Percentiles rank a stretch among this genome's conserved stretches.
Conservation (phyloP, 2,329 filamentous ascomycete species). For the Trichophyton benhamiae region DNA sequence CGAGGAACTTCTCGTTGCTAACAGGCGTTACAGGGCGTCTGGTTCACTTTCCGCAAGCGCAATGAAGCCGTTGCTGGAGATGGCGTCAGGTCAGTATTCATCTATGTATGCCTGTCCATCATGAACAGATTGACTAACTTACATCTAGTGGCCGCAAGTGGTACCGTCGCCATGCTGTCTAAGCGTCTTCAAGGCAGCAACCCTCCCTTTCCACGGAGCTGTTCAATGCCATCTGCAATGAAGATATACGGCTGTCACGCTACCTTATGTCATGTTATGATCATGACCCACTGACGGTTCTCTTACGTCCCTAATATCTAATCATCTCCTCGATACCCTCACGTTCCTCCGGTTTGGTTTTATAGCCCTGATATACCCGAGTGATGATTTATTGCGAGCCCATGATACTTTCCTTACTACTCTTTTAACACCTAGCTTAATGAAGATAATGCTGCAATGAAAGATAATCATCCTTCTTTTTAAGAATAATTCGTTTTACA, state of each 20-base stretch:
- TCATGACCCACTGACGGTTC: neutral
- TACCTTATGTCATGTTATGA: slow-evolving; percentile 3
- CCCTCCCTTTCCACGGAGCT: slow-evolving; percentile 5
- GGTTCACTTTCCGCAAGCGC: slow-evolving; percentile 13
- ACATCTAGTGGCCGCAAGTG: slow-evolving; percentile 16
- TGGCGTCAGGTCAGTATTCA: neutral
- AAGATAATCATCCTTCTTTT: neutral
- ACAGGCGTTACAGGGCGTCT: slow-evolving; percentile 11
- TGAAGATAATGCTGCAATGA: neutral
- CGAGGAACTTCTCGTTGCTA: neutral
- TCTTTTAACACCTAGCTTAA: neutral
- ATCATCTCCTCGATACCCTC: neutral
- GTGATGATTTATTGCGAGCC: neutral
- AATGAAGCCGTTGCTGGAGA: slow-evolving; percentile 12
- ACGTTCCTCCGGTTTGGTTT: neutral
- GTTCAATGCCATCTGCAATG: neutral
- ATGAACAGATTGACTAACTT: neutral
- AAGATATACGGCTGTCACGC: neutral
- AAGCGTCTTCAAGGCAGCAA: slow-evolving; percentile 6
- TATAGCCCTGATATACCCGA: neutral
- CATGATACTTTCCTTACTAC: neutral
- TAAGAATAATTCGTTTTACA: neutral
- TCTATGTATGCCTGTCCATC: neutral
- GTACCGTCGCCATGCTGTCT: slow-evolving; percentile 28
- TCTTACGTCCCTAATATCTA: neutral